Evolutionary conservation across 2,329 filamentous ascomycete species (phyloP).

Genomic region (Oidium heveae): DNA sequence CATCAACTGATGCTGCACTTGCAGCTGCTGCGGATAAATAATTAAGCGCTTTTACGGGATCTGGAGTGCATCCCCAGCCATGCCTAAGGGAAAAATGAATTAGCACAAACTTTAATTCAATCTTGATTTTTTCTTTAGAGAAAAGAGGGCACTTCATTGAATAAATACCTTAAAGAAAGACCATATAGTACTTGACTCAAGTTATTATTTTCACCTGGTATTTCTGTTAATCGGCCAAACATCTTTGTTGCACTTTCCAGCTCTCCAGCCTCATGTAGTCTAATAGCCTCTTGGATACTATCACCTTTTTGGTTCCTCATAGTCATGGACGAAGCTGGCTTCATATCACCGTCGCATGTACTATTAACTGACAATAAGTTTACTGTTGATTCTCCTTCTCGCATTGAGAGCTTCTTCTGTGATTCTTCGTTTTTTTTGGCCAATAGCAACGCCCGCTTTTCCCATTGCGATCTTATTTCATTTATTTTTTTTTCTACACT

Average conservation of each 20-base stretch:
- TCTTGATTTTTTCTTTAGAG: not conserved
- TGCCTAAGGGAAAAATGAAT: constrained; percentile 29
- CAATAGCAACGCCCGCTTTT: constrained; percentile 74
- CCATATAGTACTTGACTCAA: constrained; percentile 91
- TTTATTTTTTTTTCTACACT: constrained; percentile 20
- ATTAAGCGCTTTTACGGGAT: constrained; percentile 48
- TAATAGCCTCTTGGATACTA: constrained; percentile 87
- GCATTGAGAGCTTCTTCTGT: constrained; percentile 19
- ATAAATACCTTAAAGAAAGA: constrained; percentile 53
- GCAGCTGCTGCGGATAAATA: constrained; percentile 76
- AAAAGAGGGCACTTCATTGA: not conserved
- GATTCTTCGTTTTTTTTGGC: constrained; percentile 32
- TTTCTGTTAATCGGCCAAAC: constrained; percentile 66
- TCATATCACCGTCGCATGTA: not conserved
- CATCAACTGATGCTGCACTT: constrained; percentile 71
- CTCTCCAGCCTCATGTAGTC: constrained; percentile 66
- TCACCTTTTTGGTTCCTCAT: constrained; percentile 27
- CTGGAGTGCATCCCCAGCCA: constrained; percentile 66
- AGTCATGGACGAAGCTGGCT: not conserved
- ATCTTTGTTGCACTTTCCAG: constrained; percentile 57
- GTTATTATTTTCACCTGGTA: constrained; percentile 66
- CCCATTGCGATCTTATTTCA: constrained; percentile 51
- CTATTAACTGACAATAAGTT: not conserved
- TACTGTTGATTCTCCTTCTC: no score
- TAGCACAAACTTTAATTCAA: not conserved